phyloP scores from a whole-genome alignment of 2,329 filamentous ascomycete species.

The Pseudocercospora vitis region DNA sequence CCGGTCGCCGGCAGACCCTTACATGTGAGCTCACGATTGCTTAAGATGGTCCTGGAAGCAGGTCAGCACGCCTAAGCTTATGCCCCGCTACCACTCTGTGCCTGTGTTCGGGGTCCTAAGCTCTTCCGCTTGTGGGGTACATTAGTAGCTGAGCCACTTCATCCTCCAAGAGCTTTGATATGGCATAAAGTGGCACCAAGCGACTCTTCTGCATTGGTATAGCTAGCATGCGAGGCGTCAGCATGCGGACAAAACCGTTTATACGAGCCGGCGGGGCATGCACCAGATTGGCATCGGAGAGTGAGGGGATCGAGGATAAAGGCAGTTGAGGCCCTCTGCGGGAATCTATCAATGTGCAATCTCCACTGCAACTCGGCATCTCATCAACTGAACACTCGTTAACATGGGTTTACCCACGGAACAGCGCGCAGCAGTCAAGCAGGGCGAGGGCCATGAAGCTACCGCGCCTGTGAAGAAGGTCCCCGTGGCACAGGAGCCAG shows the following conservation, averaged over 20 bases:
- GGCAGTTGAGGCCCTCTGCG: no score
- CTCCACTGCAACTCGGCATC: neutral
- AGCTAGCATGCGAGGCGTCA: neutral
- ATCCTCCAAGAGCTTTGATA: neutral
- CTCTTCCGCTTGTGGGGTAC: neutral
- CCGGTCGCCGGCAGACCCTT: no score
- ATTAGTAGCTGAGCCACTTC: neutral
- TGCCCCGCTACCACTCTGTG: neutral
- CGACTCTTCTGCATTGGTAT: neutral
- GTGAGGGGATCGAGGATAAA: no score
- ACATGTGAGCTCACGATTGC: no score
- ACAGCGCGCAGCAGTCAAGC: constrained; percentile 41
- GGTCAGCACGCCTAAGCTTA: neutral
- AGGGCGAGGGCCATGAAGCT: constrained; percentile 35
- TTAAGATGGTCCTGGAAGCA: no score
- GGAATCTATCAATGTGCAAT: no score
- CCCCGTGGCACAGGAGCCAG: constrained; percentile 34
- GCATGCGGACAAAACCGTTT: neutral
- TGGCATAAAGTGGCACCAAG: neutral
- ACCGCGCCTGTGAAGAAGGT: constrained; percentile 37
- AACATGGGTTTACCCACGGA: constrained; percentile 36
- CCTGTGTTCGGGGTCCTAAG: neutral
- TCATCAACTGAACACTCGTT: neutral
- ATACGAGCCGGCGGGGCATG: neutral
- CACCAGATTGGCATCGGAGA: neutral